Conservation (phyloP, 192 early-diverging fungal species). For the Coemansia sp. region DNA sequence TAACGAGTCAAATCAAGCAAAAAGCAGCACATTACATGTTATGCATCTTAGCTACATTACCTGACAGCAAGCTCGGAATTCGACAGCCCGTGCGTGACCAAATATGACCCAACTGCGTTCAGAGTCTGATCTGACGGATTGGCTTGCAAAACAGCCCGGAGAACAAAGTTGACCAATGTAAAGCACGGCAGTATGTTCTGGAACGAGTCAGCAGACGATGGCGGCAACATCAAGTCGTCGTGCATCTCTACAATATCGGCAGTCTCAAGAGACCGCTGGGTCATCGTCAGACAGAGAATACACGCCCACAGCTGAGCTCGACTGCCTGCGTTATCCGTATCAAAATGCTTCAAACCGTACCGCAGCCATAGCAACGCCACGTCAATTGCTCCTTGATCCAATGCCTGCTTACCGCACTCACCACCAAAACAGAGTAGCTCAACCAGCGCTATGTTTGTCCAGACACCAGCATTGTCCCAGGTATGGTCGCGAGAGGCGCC, state of each 20-base stretch:
- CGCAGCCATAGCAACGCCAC: conserved; percentile 23
- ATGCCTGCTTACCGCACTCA: not conserved
- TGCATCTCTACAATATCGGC: conserved; percentile 22
- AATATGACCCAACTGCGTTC: conserved; percentile 10
- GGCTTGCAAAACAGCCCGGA: conserved; percentile 7
- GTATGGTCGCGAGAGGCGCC: not conserved
- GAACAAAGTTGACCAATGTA: conserved; percentile 19
- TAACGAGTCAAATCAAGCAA: not conserved
- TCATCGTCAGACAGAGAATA: conserved; percentile 18
- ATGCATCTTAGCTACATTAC: conserved; percentile 22
- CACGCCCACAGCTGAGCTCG: conserved; percentile 36
- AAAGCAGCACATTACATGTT: not conserved
- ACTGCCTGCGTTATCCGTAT: conserved; percentile 1
- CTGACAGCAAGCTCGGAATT: conserved; percentile 38
- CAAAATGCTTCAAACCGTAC: conserved; percentile 15
- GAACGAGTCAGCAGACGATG: not conserved
- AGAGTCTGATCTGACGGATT: conserved; percentile 9
- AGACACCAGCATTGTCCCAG: conserved; percentile 9
- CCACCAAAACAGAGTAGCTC: conserved; percentile 11
- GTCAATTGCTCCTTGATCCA: not conserved
- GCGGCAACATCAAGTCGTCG: conserved; percentile 10
- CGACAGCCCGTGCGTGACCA: conserved; percentile 3
- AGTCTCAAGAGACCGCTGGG: conserved; percentile 6
- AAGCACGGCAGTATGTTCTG: conserved; percentile 1
- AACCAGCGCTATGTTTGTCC: conserved; percentile 28